phyloP scores from a whole-genome alignment of 768 basidiomycete species.

The Auriscalpium orientale region DNA sequence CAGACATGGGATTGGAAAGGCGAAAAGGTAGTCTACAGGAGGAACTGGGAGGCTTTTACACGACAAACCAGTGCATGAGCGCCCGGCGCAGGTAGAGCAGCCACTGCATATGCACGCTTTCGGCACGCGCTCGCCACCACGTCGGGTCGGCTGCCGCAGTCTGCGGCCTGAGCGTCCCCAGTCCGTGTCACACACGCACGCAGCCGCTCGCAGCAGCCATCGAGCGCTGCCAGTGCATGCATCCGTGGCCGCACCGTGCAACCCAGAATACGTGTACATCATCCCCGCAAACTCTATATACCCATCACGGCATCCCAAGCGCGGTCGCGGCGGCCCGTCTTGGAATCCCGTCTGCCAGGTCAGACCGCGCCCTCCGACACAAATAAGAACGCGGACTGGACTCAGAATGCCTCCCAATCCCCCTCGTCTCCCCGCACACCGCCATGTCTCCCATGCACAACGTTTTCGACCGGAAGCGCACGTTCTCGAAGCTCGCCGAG shows the following conservation, averaged over 20 bases:
- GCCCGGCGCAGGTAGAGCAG: not conserved
- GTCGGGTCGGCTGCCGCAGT: not conserved
- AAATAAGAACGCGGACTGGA: not conserved
- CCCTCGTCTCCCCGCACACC: not conserved
- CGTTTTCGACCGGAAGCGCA: not conserved
- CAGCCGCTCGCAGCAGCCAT: too few relatives aligned
- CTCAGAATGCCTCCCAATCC: not conserved
- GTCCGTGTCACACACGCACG: not conserved
- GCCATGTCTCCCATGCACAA: not conserved
- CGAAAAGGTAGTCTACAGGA: not conserved
- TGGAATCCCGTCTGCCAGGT: not conserved
- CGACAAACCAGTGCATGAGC: not conserved
- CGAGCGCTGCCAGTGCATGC: too few relatives aligned
- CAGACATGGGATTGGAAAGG: slow-evolving; percentile 13
- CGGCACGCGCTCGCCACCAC: not conserved
- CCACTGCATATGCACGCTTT: not conserved
- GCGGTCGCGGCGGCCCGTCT: not conserved
- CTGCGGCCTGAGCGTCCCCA: not conserved
- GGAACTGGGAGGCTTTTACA: not conserved
- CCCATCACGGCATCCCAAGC: not conserved
- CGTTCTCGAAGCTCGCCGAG: not conserved
- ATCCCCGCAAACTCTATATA: not conserved
- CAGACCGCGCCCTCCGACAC: not conserved
- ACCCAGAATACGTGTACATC: not conserved
- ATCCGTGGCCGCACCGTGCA: not conserved